A percentile compares a stretch with the other conserved stretches of the same genome.
phyloP scores from a whole-genome alignment of 2,329 filamentous ascomycete species.

The Epicoccum sorghinum region DNA sequence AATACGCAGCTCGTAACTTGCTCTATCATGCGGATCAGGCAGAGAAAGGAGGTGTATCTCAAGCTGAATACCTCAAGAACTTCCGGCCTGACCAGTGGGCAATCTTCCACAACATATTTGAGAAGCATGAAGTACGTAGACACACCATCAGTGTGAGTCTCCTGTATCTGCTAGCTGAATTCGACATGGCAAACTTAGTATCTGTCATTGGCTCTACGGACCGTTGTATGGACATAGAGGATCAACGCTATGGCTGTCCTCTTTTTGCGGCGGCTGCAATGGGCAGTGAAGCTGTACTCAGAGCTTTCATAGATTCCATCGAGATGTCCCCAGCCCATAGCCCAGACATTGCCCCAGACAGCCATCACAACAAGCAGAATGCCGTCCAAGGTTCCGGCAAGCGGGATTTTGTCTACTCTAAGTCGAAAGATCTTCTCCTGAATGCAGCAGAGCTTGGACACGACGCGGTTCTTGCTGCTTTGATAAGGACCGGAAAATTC shows the following conservation, averaged over 20 bases:
- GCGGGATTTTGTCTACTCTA: constrained; percentile 20
- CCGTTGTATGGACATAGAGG: constrained; percentile 26
- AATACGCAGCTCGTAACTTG: constrained; percentile 52
- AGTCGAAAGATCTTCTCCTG: constrained; percentile 22
- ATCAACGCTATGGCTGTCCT: constrained; percentile 38
- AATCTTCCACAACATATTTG: constrained; percentile 40
- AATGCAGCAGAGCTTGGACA: constrained; percentile 33
- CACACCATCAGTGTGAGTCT: constrained; percentile 20
- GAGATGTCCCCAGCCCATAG: not conserved
- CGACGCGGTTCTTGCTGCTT: constrained; percentile 22
- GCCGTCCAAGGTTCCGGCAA: not conserved
- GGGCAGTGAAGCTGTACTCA: not conserved
- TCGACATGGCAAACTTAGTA: constrained; percentile 37
- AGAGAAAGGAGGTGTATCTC: constrained; percentile 27
- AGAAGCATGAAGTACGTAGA: constrained; percentile 30
- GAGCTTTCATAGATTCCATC: not conserved
- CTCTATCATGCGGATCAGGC: constrained; percentile 52
- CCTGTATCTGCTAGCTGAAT: constrained; percentile 30
- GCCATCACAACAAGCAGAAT: not conserved
- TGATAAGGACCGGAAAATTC: constrained; percentile 25
- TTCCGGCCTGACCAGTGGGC: constrained; percentile 43
- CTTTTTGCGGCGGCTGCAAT: constrained; percentile 2
- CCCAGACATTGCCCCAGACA: no score
- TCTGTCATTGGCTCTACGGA: constrained; percentile 24
- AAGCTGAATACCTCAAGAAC: constrained; percentile 19